Evolutionary conservation across 306 rosid species (phyloP).

Genomic region (Acmispon strigosus): DNA sequence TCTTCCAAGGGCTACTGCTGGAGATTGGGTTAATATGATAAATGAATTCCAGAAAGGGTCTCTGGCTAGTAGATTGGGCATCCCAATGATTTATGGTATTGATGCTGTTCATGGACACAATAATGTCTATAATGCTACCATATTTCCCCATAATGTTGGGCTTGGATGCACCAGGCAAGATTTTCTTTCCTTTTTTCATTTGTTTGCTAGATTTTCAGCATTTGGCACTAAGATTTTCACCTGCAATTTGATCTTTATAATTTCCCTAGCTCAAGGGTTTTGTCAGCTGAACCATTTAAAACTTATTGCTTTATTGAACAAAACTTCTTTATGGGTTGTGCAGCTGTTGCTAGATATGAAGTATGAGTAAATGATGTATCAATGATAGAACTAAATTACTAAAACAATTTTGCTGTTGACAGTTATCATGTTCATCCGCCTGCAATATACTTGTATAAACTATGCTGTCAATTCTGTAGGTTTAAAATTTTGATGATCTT

Average conservation of each 20-base stretch:
- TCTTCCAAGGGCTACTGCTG: conserved; percentile 78
- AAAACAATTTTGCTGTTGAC: conserved; percentile 1
- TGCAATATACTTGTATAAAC: too few relatives aligned
- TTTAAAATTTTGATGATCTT: not conserved
- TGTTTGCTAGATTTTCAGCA: not conserved
- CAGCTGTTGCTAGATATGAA: not conserved
- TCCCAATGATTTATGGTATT: conserved; percentile 95
- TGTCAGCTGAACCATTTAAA: not conserved
- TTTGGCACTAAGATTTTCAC: not conserved
- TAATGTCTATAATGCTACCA: conserved; percentile 86
- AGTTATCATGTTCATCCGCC: too few relatives aligned
- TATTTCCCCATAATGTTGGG: conserved; percentile 92
- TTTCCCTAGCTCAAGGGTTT: not conserved
- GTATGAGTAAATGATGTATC: not conserved
- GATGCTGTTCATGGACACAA: conserved; percentile 99
- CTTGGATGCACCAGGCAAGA: conserved; percentile 96
- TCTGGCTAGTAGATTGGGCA: conserved; percentile 72
- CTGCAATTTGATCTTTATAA: not conserved
- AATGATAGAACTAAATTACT: too few relatives aligned
- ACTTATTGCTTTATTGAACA: not conserved
- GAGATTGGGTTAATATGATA: conserved; percentile 90
- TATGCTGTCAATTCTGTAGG: too few relatives aligned
- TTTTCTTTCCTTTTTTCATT: not conserved
- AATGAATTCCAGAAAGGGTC: conserved; percentile 80
- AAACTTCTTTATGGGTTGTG: not conserved